Conservation (phyloP, 345 rosid genomes). For the Euclidium syriacum region DNA sequence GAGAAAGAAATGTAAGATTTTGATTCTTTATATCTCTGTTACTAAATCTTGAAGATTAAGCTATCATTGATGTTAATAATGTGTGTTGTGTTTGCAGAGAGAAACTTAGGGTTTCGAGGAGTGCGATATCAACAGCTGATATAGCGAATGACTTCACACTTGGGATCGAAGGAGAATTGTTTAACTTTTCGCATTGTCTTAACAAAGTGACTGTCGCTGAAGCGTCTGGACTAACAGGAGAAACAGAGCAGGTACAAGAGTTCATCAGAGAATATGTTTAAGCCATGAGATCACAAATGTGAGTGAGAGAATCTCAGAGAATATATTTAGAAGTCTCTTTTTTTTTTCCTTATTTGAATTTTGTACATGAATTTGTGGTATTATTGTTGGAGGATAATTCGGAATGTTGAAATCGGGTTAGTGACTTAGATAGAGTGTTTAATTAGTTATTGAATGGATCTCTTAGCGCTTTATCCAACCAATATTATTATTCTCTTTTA, state of each 20-base stretch:
- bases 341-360: too few relatives aligned
- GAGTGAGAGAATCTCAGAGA: conserved; percentile 6
- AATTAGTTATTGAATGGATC: neutral
- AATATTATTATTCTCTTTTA: neutral
- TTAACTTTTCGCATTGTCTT: conserved; percentile 63
- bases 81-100: conserved; percentile 4
- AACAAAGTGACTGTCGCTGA: conserved; percentile 71
- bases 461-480: neutral
- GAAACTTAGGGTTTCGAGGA: conserved; percentile 42
- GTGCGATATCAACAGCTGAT: conserved; percentile 73
- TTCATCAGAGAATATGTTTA: conserved; percentile 70
- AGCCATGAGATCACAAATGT: conserved; percentile 41
- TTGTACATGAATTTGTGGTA: conserved; percentile 16
- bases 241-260: conserved; percentile 53
- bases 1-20: conserved; percentile 87
- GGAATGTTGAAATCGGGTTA: neutral
- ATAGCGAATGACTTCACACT: conserved; percentile 66
- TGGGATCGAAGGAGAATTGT: conserved; percentile 64
- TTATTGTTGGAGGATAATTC: neutral
- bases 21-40: neutral
- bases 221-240: conserved; percentile 70
- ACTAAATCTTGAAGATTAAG: neutral
- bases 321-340: neutral
- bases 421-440: neutral
- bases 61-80: conserved; percentile 4